Percentiles rank a stretch among this genome's conserved stretches.
Evolutionary conservation across 1,284 basidiomycete genomes (phyloP).

Genomic region (Microbotryum saponariae): DNA sequence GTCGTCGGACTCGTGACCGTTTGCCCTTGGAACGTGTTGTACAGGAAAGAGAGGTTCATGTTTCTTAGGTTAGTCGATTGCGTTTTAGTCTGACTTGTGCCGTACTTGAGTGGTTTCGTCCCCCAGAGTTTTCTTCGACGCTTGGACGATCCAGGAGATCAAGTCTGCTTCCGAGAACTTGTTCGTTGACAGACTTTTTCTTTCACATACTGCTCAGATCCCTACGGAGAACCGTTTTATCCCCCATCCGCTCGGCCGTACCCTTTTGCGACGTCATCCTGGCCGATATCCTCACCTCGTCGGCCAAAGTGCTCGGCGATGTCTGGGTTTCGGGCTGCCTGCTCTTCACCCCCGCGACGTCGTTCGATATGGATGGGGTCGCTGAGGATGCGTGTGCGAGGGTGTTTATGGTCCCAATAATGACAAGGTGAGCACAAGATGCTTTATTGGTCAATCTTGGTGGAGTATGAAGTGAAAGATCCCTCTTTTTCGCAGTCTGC

Average conservation of each 20-base stretch:
- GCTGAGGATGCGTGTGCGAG: conserved; percentile 31
- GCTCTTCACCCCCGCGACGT: conserved; percentile 50
- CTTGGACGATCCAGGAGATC: background rate
- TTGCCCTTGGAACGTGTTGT: conserved; percentile 31
- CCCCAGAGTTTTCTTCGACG: too few species aligned
- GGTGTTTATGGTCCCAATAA: conserved; percentile 29
- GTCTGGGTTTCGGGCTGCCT: conserved; percentile 73
- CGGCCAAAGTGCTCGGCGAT: conserved; percentile 92
- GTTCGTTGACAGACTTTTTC: background rate
- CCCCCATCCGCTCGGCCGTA: conserved; percentile 55
- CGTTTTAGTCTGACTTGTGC: background rate
- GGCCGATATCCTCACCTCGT: conserved; percentile 92
- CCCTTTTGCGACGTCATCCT: conserved; percentile 88
- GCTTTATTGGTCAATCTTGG: conserved; percentile 1
- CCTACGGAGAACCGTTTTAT: conserved; percentile 63
- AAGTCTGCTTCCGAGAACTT: background rate
- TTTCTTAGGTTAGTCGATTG: conserved; percentile 27
- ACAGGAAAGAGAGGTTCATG: conserved; percentile 28
- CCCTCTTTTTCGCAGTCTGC: conserved; percentile 53
- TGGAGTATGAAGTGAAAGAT: background rate
- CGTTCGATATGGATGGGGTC: conserved; percentile 27
- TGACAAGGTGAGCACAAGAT: conserved; percentile 28
- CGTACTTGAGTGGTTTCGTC: too few species aligned
- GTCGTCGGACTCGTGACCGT: conserved; percentile 16
- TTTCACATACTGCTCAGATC: conserved; percentile 45